Conservation (phyloP, 371 early-diverging fungal genomes). For the Syncephalastrum monosporum region DNA sequence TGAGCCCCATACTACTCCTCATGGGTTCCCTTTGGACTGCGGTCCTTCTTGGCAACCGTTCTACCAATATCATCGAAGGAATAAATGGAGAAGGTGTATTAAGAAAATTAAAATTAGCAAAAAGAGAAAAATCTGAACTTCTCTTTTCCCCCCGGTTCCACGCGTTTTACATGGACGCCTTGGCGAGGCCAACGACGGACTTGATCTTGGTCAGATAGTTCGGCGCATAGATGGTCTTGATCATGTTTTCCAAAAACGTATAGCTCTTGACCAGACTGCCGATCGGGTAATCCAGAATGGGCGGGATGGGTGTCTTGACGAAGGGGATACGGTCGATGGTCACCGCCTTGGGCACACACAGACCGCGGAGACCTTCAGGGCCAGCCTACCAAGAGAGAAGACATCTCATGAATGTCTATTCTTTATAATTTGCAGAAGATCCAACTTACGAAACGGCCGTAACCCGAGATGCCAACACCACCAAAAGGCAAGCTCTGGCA, state of each 20-base stretch:
- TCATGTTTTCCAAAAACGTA: slow-evolving; percentile 41
- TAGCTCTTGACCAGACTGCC: slow-evolving; percentile 38
- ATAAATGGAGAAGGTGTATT: no score
- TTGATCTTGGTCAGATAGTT: slow-evolving; percentile 33
- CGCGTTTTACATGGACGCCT: slow-evolving; percentile 21
- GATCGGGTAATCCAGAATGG: slow-evolving; percentile 65
- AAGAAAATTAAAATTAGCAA: no score
- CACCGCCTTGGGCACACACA: slow-evolving; percentile 71
- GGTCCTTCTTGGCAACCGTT: no score
- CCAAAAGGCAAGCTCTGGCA: slow-evolving; percentile 85
- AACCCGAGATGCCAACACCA: slow-evolving; percentile 79
- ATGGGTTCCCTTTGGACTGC: no score
- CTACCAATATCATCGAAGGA: no score
- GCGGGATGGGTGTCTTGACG: slow-evolving; percentile 74
- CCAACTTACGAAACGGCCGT: slow-evolving; percentile 62
- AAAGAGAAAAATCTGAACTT: no score
- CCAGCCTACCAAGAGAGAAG: slow-evolving; percentile 39
- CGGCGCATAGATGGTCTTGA: slow-evolving; percentile 43
- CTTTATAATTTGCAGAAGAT: not conserved
- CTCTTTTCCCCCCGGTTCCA: no score
- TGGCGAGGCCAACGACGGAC: slow-evolving; percentile 40
- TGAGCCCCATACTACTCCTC: no score
- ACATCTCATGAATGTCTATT: no score
- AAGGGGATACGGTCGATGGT: slow-evolving; percentile 73
- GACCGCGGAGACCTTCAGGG: slow-evolving; percentile 71